These are phyloP conservation scores for Hyphopichia fennica DNA, from an alignment of 1,139 yeast species.

Conservation along the genomic window DNA sequence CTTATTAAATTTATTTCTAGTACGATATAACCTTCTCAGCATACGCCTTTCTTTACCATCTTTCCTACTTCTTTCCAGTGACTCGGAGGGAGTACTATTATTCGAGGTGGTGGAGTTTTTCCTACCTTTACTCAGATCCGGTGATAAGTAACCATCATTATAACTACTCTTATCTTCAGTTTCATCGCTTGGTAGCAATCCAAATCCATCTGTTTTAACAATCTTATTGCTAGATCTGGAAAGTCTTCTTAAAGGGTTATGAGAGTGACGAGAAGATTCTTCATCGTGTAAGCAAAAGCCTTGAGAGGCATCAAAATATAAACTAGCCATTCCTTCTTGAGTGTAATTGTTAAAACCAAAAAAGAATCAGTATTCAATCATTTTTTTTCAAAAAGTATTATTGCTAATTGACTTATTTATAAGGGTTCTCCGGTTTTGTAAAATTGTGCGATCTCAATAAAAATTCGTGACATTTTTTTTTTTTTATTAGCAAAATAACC, in stretches of 20 bases:
- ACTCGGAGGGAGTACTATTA: not conserved
- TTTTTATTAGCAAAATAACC: too few relatives aligned
- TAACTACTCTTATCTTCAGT: slow-evolving; percentile 1
- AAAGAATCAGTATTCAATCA: too few relatives aligned
- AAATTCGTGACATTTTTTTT: too few relatives aligned
- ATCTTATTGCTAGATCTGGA: not conserved
- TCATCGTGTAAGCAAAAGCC: slow-evolving; percentile 17
- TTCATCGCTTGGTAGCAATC: slow-evolving; percentile 27
- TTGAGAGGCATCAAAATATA: slow-evolving; percentile 17
- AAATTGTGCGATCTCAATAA: too few relatives aligned
- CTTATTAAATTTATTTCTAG: slow-evolving; percentile 6
- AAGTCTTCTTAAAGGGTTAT: slow-evolving; percentile 5
- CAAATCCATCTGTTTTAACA: slow-evolving; percentile 29
- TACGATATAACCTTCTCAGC: slow-evolving; percentile 28
- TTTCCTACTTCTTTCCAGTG: slow-evolving; percentile 13
- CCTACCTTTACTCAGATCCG: not conserved
- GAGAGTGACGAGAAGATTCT: not conserved
- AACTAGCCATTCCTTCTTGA: not conserved
- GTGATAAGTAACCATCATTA: not conserved
- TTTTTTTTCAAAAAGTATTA: too few relatives aligned
- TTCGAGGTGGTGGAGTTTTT: not conserved
- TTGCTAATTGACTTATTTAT: too few relatives aligned
- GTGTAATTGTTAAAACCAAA: too few relatives aligned
- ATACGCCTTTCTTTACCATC: slow-evolving; percentile 24
- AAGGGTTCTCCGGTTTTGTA: too few relatives aligned